These are phyloP conservation scores for Neofusicoccum laricinum DNA, from an alignment of 2,329 filamentous ascomycete genomes.

Conservation along the genomic window DNA sequence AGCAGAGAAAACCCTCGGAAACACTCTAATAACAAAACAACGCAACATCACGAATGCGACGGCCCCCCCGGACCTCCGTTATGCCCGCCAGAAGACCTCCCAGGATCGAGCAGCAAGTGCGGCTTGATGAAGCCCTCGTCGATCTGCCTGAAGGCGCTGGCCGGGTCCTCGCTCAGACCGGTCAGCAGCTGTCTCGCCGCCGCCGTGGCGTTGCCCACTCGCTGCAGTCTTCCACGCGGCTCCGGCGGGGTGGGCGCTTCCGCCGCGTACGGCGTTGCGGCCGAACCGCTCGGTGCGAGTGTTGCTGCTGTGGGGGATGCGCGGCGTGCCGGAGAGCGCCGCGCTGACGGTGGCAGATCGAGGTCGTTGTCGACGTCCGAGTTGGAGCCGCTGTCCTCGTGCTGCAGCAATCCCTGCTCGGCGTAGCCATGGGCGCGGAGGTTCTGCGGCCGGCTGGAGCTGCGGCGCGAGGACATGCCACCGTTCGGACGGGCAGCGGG, in stretches of 20 bases:
- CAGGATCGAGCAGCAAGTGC: constrained; percentile 73
- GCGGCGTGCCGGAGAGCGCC: constrained; percentile 41
- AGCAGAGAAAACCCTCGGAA: not conserved
- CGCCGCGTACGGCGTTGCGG: constrained; percentile 36
- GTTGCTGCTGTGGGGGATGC: constrained; percentile 29
- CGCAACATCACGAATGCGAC: not conserved
- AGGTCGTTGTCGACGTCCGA: constrained; percentile 52
- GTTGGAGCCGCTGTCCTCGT: constrained; percentile 44
- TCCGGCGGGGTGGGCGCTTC: constrained; percentile 30
- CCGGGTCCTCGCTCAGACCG: constrained; percentile 77
- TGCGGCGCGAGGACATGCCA: constrained; percentile 48
- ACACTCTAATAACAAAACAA: not conserved
- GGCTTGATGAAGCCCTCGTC: constrained; percentile 98
- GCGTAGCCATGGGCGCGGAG: constrained; percentile 44
- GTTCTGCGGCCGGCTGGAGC: constrained; percentile 47
- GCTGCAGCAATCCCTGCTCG: constrained; percentile 55
- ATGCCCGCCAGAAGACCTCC: not conserved
- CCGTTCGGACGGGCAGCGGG: constrained; percentile 38
- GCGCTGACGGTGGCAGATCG: constrained; percentile 58
- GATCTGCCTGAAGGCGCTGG: constrained; percentile 83
- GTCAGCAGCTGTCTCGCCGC: constrained; percentile 79
- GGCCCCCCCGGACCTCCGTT: not conserved
- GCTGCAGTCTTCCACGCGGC: constrained; percentile 13
- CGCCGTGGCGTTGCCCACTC: constrained; percentile 65
- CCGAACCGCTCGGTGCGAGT: not conserved